phyloP scores from a whole-genome alignment of 805 yeast genomes.

The Yarrowia divulgata region DNA sequence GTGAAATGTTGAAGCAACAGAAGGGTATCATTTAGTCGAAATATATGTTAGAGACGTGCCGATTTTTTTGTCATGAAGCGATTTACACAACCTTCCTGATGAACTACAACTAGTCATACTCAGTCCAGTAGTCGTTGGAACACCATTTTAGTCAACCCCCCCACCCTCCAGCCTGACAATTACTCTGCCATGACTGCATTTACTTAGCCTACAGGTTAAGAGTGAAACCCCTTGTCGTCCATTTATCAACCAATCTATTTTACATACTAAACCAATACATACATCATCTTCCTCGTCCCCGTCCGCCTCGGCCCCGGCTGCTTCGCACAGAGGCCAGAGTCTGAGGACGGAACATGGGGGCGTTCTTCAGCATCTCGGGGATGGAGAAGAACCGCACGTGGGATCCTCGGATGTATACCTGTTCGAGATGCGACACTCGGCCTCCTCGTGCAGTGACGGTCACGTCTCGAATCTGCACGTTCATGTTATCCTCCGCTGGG shows the following conservation, averaged over 20 bases:
- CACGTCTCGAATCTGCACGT: constrained; percentile 82
- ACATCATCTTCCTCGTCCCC: constrained; percentile 43
- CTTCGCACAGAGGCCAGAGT: constrained; percentile 46
- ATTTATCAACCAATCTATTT: too few species aligned
- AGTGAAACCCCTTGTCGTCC: too few species aligned
- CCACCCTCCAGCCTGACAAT: neutral
- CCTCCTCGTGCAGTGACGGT: constrained; percentile 81
- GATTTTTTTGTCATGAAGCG: too few species aligned
- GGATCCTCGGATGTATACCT: constrained; percentile 90
- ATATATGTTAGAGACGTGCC: too few species aligned
- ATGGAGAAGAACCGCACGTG: constrained; percentile 82
- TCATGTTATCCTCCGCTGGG: constrained; percentile 86
- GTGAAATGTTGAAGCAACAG: too few species aligned
- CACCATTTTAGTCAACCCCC: too few species aligned
- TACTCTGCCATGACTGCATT: neutral
- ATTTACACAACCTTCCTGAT: too few species aligned
- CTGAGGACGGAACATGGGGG: constrained; percentile 78
- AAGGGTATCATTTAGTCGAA: too few species aligned
- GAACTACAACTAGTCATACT: too few species aligned
- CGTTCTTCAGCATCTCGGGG: constrained; percentile 86
- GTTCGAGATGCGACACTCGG: constrained; percentile 73
- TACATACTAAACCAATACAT: constrained; percentile 8
- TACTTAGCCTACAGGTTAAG: neutral
- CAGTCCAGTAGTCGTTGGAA: too few species aligned
- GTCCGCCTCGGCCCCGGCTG: constrained; percentile 43